phyloP scores from a whole-genome alignment of 2,329 filamentous ascomycete genomes.

The Verticillium nubilum region DNA sequence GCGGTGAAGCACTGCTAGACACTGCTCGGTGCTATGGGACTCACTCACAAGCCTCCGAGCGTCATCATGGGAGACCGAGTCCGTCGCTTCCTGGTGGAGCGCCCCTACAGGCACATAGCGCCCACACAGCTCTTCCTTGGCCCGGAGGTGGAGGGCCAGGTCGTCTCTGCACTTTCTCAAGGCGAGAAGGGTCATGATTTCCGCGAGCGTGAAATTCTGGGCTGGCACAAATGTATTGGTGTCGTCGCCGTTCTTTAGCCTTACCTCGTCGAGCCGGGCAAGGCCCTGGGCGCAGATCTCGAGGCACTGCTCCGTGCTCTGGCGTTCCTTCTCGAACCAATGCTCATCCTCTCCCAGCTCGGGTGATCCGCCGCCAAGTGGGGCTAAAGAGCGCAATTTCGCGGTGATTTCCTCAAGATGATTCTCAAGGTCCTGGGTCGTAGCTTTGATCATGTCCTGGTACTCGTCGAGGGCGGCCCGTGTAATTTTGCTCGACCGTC shows the following conservation, averaged over 20 bases:
- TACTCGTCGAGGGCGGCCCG: not conserved
- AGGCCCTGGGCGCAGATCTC: not conserved
- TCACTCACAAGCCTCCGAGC: not conserved
- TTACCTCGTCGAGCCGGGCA: too few relatives aligned
- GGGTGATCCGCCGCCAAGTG: not conserved
- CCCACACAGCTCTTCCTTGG: not conserved
- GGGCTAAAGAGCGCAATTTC: not conserved
- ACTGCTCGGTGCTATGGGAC: not conserved
- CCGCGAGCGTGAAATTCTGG: too few relatives aligned
- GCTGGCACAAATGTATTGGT: too few relatives aligned
- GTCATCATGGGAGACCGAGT: too few relatives aligned
- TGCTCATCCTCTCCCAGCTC: not conserved
- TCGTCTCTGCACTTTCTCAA: too few relatives aligned
- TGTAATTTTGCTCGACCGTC: not conserved
- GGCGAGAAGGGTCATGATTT: too few relatives aligned
- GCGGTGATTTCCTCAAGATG: slow-evolving; percentile 2
- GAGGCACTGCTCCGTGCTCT: slow-evolving; percentile 1
- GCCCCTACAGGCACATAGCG: not conserved
- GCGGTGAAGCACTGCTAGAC: not conserved
- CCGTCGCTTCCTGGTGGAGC: not conserved
- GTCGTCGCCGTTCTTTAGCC: too few relatives aligned
- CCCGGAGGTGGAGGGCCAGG: not conserved
- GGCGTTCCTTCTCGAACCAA: not conserved
- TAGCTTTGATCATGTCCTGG: slow-evolving; percentile 1
- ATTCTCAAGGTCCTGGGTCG: slow-evolving; percentile 1